These are phyloP conservation scores for Carex parvula DNA, from an alignment of 176 grass and related monocot species.

Conservation along the genomic window DNA sequence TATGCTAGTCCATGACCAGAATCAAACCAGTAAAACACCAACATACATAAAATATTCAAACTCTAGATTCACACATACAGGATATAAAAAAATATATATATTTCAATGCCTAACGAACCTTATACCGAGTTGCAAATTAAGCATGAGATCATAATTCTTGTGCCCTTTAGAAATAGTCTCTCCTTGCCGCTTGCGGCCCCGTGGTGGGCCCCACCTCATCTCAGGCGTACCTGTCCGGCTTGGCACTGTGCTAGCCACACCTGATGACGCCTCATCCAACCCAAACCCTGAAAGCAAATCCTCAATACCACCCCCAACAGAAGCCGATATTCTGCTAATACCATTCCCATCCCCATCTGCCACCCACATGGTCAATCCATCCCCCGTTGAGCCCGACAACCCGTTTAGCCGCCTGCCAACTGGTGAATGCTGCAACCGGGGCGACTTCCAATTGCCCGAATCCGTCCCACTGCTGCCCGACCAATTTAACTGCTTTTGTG, in stretches of 20 bases:
- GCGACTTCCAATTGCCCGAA: conserved; percentile 1
- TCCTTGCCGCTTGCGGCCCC: conserved; percentile 52
- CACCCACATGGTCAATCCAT: conserved; percentile 23
- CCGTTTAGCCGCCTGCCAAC: conserved; percentile 32
- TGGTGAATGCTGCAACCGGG: conserved; percentile 19
- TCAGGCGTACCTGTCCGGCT: conserved; percentile 42
- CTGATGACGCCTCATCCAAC: not conserved
- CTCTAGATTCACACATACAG: conserved; percentile 10
- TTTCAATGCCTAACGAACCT: conserved; percentile 42
- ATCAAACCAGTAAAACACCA: not conserved
- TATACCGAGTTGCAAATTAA: conserved; percentile 92
- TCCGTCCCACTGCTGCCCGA: conserved; percentile 21
- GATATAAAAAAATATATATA: not conserved
- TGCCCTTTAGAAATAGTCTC: conserved; percentile 77
- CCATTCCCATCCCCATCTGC: conserved; percentile 17
- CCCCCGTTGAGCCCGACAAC: conserved; percentile 34
- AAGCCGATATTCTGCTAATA: conserved; percentile 8
- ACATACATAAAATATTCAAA: not conserved
- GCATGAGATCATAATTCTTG: conserved; percentile 98
- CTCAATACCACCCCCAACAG: conserved; percentile 17
- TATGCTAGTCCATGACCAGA: not conserved
- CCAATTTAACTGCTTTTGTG: conserved; percentile 66
- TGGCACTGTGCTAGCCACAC: not conserved
- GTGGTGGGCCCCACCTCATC: conserved; percentile 23
- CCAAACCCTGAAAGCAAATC: conserved; percentile 20